Evolutionary conservation across 768 basidiomycete species (phyloP).

Genomic region (Lentinus brumalis): DNA sequence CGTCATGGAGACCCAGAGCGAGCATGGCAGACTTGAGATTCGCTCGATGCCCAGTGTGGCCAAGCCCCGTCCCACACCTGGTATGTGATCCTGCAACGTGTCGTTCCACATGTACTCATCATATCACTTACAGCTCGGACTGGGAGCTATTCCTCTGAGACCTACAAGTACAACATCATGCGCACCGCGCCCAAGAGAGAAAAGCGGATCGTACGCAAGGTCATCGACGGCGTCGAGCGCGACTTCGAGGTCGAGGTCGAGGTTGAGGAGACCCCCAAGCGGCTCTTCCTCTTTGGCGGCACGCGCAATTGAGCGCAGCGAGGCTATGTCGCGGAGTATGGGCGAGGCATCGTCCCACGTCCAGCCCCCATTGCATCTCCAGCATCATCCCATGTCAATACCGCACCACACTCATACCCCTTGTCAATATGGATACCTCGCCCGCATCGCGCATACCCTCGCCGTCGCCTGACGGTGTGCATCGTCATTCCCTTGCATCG

Average conservation of each 20-base stretch:
- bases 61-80: not conserved
- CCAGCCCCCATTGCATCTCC: not conserved
- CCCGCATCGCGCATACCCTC: slow-evolving; percentile 16
- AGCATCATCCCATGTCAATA: slow-evolving; percentile 3
- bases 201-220: slow-evolving; percentile 47
- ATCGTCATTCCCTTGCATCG: slow-evolving; percentile 2
- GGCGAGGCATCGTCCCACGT: slow-evolving; percentile 18
- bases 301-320: slow-evolving; percentile 33
- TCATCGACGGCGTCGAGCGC: slow-evolving; percentile 52
- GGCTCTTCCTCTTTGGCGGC: slow-evolving; percentile 69
- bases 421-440: slow-evolving; percentile 21
- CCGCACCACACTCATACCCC: slow-evolving; percentile 11
- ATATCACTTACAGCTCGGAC: slow-evolving; percentile 50
- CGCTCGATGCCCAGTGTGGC: slow-evolving; percentile 13
- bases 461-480: not conserved
- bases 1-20: slow-evolving; percentile 29
- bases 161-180: slow-evolving; percentile 69
- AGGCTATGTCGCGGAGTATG: slow-evolving; percentile 4
- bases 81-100: slow-evolving; percentile 3
- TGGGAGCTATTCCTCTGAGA: slow-evolving; percentile 71
- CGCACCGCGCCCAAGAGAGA: slow-evolving; percentile 56
- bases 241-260: slow-evolving; percentile 58
- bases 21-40: slow-evolving; percentile 28
- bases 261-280: slow-evolving; percentile 56
- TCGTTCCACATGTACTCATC: not conserved